Evolutionary conservation across 352 stramenopile genomes (phyloP), one percentile per base, ranked within the genome.

Genomic region (Pythium angustatum): DNA sequence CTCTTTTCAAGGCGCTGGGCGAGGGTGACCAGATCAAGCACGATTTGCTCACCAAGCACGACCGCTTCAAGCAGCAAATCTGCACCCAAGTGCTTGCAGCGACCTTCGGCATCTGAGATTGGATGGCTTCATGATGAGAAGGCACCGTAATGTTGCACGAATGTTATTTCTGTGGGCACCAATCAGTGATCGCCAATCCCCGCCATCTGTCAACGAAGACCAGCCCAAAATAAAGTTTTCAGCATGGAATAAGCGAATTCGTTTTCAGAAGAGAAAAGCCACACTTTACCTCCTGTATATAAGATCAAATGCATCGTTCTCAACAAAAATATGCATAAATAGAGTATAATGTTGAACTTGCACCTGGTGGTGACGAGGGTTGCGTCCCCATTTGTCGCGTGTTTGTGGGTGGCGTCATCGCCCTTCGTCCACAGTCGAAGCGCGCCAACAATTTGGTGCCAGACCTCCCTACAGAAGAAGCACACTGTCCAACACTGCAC

Each of bases 361-460:
- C 53, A 64, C 48, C 24, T 70, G 48, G 40, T 34, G 31, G 43
- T 69, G 62, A 69, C 63, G 56, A 70, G 63, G 63, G 63, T 58
- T 70, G 63, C 48, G 55, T 70, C 55, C 19, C 12, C 28, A 28
- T n/a, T 27, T 69, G 47, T 64, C 55, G 45, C 54, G 58, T 65
- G 47, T 57, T 65, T 43, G 34, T 47, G 26, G 17, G 27, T 54
- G 53, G 15, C 47, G 36, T 58, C 48, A 47, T 50, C 30, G 43
- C 26, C 30, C 33, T 70, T 70, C 64, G 50, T 71, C 51, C 47
- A 64, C 64, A 66, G 54, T 58, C 12, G 48, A 64, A 64, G 54
- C 36, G 33, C 31, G 52, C 54, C 62, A 59, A n/a, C 30, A 56
- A 27, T 44, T 51, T 33, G 26, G 45, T 40, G 19, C 27, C 53